Evolutionary conservation across 83 land plant species (phyloP).

Genomic region (Thuja plicata): DNA sequence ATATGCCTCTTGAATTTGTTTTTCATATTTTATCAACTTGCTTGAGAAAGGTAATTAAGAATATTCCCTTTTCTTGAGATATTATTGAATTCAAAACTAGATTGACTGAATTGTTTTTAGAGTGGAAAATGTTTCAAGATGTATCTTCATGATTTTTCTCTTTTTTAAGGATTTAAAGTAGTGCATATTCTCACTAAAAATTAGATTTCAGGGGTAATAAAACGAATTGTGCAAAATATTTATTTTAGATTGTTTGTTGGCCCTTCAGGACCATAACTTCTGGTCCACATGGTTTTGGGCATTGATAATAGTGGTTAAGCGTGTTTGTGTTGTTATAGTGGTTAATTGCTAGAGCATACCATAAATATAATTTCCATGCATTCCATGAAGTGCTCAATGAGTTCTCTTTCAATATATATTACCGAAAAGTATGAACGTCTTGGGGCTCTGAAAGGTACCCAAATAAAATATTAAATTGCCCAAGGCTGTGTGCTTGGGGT

Average conservation of each 20-base stretch:
- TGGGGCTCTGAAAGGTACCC: neutral
- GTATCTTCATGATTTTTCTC: neutral
- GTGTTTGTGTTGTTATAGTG: neutral
- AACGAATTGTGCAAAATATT: neutral
- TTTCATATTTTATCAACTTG: neutral
- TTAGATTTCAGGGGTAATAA: neutral
- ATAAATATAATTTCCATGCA: neutral
- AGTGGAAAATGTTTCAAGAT: neutral
- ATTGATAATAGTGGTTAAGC: neutral
- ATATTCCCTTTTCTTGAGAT: neutral
- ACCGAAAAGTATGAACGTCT: neutral
- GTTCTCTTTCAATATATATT: neutral
- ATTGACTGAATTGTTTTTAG: neutral
- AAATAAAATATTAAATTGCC: neutral
- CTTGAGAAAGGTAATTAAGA: neutral
- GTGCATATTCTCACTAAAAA: neutral
- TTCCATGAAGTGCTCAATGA: neutral
- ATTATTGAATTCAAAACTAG: neutral
- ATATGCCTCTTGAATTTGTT: neutral
- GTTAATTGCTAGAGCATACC: neutral
- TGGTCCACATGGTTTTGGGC: neutral
- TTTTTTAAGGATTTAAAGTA: neutral
- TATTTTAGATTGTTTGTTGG: neutral
- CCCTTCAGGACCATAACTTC: neutral
- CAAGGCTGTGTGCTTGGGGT: neutral